Evolutionary conservation across 768 basidiomycete genomes (phyloP).

Genomic region (Termitomyces sp.): DNA sequence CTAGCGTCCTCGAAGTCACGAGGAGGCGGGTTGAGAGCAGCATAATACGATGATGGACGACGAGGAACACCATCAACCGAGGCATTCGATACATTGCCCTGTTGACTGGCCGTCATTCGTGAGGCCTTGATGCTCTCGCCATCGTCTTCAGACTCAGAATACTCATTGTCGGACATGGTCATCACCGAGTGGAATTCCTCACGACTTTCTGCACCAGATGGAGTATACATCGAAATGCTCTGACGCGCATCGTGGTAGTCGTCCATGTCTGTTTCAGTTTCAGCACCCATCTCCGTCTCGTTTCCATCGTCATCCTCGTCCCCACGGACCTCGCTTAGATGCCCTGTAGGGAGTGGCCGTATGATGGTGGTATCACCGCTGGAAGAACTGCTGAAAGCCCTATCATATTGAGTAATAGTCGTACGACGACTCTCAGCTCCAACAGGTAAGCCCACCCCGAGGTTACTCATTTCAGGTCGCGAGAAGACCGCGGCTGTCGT

Average conservation of each 20-base stretch:
- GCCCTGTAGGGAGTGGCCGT: slow-evolving; percentile 33
- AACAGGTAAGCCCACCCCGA: slow-evolving; percentile 14
- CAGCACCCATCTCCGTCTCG: slow-evolving; percentile 66
- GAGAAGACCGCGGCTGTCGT: slow-evolving; percentile 15
- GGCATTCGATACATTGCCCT: slow-evolving; percentile 27
- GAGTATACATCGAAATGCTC: slow-evolving; percentile 63
- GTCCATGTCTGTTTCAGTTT: slow-evolving; percentile 65
- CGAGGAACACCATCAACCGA: slow-evolving; percentile 23
- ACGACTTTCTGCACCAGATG: slow-evolving; percentile 47
- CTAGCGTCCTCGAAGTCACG: slow-evolving; percentile 54
- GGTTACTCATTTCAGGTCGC: slow-evolving; percentile 15
- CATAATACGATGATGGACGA: slow-evolving; percentile 33
- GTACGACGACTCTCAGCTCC: slow-evolving; percentile 29
- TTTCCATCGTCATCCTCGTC: slow-evolving; percentile 43
- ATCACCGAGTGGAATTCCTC: slow-evolving; percentile 78
- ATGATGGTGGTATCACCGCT: slow-evolving; percentile 40
- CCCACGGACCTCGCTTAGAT: slow-evolving; percentile 8
- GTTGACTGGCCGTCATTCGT: slow-evolving; percentile 31
- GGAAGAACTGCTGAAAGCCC: slow-evolving; percentile 26
- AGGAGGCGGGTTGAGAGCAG: slow-evolving; percentile 22
- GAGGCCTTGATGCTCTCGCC: slow-evolving; percentile 79
- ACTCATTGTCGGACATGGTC: slow-evolving; percentile 70
- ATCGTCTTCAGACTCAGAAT: slow-evolving; percentile 52
- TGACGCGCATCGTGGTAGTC: slow-evolving; percentile 81
- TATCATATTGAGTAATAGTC: slow-evolving; percentile 48